Conservation (phyloP, 176 grass and related monocot genomes). For the Melocanna baccifera region DNA sequence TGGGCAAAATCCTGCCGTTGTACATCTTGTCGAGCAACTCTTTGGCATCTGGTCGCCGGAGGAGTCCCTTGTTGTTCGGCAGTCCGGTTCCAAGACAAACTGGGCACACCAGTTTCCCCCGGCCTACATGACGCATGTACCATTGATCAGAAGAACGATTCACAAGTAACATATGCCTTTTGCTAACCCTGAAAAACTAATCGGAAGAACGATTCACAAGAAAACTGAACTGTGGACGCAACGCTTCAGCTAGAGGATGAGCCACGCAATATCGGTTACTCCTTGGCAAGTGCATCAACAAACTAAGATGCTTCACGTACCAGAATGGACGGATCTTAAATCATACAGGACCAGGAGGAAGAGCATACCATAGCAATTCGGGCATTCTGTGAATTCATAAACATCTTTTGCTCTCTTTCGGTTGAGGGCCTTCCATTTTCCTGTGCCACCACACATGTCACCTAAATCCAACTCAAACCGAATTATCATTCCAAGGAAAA, state of each 20-base stretch:
- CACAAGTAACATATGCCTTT: not conserved
- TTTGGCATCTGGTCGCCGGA: constrained; percentile 73
- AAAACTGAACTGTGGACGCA: not conserved
- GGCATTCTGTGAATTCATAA: constrained; percentile 93
- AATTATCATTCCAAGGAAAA: constrained; percentile 6
- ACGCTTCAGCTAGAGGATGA: not conserved
- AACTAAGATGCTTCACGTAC: not conserved
- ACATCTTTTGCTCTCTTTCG: constrained; percentile 98
- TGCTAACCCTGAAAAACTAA: not conserved
- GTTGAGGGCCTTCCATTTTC: constrained; percentile 99
- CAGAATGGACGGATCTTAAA: not conserved
- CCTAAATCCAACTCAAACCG: constrained; percentile 45
- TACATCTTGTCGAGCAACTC: constrained; percentile 92
- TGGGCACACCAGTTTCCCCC: constrained; percentile 88
- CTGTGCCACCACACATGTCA: constrained; percentile 98
- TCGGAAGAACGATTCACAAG: not conserved
- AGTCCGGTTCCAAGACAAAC: constrained; percentile 84
- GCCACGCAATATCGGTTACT: not conserved
- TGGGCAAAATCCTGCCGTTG: constrained; percentile 78
- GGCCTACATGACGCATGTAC: constrained; percentile 39
- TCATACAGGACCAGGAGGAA: not conserved
- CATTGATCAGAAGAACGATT: not conserved
- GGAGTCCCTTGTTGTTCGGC: constrained; percentile 92
- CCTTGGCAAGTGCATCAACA: not conserved
- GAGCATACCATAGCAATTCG: constrained; percentile 88